Base-by-base conservation (phyloP, 352 stramenopile species). In the Pythium grandisporangium region DNA sequence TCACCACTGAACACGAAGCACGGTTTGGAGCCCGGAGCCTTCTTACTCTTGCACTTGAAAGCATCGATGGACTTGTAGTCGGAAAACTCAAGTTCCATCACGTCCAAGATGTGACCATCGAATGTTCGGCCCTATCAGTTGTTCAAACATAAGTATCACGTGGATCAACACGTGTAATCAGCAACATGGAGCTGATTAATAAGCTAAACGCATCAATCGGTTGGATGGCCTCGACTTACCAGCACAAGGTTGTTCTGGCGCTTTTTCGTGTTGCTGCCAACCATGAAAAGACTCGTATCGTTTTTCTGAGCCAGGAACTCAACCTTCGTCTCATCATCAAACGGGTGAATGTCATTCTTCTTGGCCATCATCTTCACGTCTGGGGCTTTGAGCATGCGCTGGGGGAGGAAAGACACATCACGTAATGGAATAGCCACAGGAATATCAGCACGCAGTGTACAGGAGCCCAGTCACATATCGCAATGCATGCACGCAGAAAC, bases 261-360 rank as follows among this genome's bases (percentile, higher is more conserved):
- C 66, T 99, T 99, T 71, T 99, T 99, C 48, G 96, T 99, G 78
- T 95, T 89, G 63, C 76, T 96, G 20, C 87, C 96, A 41, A 99
- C 63, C 32, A 90, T 76, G 67, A 99, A 99, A 3, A 99, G 62
- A 19, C 88, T 85, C 51, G 86, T 95, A 66, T 99, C 95, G 66
- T 99, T 99, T 77, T 99, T 99, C 49, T 91, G 61, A 47, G 76
- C 84, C n/a, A 98, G 57, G 51, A 97, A 97, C 62, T 98, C 90
- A 19, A 97, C 61, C 48, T 80, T 82, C 50, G 84, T 95, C 51
- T 93, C 76, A 54, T 97, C 88, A 29, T 98, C 90, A 44, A 98
- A 97, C 40, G 93, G 84, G 58, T 92, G 84, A 36, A 97, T 84
- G 53, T 97, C 87, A 62, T 97, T 96, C 55, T 96, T 96, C 65